phyloP scores from a whole-genome alignment of 257 asterid genomes.

The Nicotiana tabacum region DNA sequence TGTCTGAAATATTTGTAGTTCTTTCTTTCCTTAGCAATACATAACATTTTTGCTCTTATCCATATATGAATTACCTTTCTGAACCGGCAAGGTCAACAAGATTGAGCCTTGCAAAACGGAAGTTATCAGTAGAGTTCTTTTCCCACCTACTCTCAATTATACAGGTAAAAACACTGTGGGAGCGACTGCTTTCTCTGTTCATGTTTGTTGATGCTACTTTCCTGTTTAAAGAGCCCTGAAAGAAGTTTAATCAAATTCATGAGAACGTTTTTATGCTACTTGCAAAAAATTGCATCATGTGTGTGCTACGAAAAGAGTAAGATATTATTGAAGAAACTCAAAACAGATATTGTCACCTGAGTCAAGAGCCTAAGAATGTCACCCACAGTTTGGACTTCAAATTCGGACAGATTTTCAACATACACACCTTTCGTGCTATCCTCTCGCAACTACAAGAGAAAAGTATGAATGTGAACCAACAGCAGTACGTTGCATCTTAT shows the following conservation, averaged over 20 bases:
- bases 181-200: conserved; percentile 99
- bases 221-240: conserved; percentile 83
- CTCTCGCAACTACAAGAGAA: conserved; percentile 62
- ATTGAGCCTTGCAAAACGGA: conserved; percentile 88
- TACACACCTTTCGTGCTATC: conserved; percentile 84
- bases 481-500: neutral
- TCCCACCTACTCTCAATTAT: conserved; percentile 96
- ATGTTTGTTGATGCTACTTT: conserved; percentile 94
- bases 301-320: neutral
- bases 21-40: conserved; percentile 5
- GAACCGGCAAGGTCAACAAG: conserved; percentile 99
- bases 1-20: neutral
- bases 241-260: conserved; percentile 17
- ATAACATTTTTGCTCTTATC: neutral
- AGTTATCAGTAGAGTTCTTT: conserved; percentile 77
- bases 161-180: conserved; percentile 96
- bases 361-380: conserved; percentile 85
- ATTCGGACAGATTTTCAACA: conserved; percentile 90
- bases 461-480: conserved; percentile 12
- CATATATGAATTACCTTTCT: conserved; percentile 55
- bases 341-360: conserved; percentile 45
- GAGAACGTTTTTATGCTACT: conserved; percentile 1
- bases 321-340: conserved; percentile 1
- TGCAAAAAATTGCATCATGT: neutral
- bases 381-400: conserved; percentile 82